Percentiles rank a stretch among this genome's conserved stretches.
phyloP scores from a whole-genome alignment of 352 stramenopile species.

The Globisporangium echinulatum region DNA sequence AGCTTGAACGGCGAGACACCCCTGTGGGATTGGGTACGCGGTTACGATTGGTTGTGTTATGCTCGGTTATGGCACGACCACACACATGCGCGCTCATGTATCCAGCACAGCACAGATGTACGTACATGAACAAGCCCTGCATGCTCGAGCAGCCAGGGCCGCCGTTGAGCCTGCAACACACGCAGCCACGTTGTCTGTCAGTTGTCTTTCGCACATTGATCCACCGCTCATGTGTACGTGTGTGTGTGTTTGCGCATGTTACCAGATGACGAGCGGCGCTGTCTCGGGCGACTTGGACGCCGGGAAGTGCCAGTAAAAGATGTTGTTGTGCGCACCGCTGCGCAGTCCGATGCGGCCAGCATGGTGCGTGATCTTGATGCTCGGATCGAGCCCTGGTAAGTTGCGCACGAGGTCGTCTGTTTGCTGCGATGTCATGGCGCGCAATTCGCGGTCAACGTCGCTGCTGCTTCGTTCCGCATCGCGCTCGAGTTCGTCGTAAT shows the following conservation, averaged over 20 bases:
- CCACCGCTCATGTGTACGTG: too few relatives aligned
- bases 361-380: conserved; percentile 53
- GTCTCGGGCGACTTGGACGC: conserved; percentile 35
- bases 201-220: not conserved
- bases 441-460: conserved; percentile 5
- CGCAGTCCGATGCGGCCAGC: conserved; percentile 52
- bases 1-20: conserved; percentile 70
- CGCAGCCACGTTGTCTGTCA: not conserved
- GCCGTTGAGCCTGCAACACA: conserved; percentile 53
- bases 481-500: too few relatives aligned
- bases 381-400: conserved; percentile 47
- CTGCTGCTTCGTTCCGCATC: too few relatives aligned
- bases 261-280: conserved; percentile 69
- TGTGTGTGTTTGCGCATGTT: not conserved
- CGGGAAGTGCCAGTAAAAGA: conserved; percentile 84
- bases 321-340: conserved; percentile 34
- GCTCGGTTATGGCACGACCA: too few relatives aligned
- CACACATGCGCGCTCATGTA: too few relatives aligned
- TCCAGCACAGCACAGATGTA: not conserved
- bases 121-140: conserved; percentile 67
- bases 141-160: conserved; percentile 80
- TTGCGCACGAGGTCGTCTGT: conserved; percentile 34
- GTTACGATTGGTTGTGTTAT: too few relatives aligned
- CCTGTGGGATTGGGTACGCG: conserved; percentile 9
- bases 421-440: not conserved